Percentiles rank a stretch among this genome's conserved stretches.
Conservation (phyloP, 768 basidiomycete genomes). For the Holtermanniella nyarrowii region DNA sequence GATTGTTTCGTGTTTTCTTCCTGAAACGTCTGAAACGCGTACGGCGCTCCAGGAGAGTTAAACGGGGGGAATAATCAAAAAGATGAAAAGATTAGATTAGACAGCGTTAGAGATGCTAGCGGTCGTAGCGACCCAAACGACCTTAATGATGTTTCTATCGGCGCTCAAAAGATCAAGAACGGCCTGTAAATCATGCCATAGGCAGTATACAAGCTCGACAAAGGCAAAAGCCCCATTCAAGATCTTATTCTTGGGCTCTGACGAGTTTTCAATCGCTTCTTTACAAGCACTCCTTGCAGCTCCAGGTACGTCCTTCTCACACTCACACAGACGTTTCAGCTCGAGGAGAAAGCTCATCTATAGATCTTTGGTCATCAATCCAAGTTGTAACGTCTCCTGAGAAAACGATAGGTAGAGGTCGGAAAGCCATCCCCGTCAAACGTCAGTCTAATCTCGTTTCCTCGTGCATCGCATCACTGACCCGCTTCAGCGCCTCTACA, state of each 20-base stretch:
- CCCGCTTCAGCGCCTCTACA: slow-evolving; percentile 58
- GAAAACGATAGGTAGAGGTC: slow-evolving; percentile 53
- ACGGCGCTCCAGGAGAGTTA: no score
- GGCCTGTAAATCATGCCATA: no score
- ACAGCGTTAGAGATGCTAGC: no score
- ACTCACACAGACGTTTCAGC: neutral
- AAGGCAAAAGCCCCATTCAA: no score
- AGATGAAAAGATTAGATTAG: no score
- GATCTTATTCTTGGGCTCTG: slow-evolving; percentile 78
- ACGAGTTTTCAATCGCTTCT: slow-evolving; percentile 71
- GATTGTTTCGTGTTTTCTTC: no score
- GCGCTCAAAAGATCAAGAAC: no score
- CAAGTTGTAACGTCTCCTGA: slow-evolving; percentile 65
- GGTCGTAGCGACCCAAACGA: no score
- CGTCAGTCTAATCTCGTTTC: slow-evolving; percentile 1
- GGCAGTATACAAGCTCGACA: no score
- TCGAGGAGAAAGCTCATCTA: neutral
- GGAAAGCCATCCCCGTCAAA: slow-evolving; percentile 37
- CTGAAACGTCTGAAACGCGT: no score
- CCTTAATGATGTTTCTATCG: no score
- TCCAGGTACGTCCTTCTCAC: slow-evolving; percentile 46
- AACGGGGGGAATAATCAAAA: no score
- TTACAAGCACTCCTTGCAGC: slow-evolving; percentile 56
- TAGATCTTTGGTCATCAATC: slow-evolving; percentile 69
- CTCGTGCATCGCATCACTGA: neutral